phyloP scores from a whole-genome alignment of 2,329 filamentous ascomycete genomes.

The Cadophora luteo-olivacea region DNA sequence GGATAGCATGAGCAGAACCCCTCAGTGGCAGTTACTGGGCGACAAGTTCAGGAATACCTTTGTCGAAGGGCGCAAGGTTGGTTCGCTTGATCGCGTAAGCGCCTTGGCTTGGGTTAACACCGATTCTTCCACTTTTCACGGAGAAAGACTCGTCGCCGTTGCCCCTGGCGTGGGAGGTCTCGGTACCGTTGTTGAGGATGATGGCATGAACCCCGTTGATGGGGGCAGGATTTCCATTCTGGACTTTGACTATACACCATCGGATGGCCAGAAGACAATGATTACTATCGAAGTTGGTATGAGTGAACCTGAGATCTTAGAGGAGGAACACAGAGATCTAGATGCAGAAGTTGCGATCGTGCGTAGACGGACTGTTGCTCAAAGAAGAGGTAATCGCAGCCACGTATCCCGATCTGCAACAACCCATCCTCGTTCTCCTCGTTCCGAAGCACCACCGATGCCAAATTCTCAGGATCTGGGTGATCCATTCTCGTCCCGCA shows the following conservation, averaged over 20 bases:
- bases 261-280: conserved; percentile 61
- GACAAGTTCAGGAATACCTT: conserved; percentile 75
- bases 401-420: conserved; percentile 58
- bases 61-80: conserved; percentile 69
- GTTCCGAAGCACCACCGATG: conserved; percentile 36
- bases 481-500: conserved; percentile 31
- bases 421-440: conserved; percentile 40
- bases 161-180: conserved; percentile 71
- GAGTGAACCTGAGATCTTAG: conserved; percentile 70
- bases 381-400: conserved; percentile 56
- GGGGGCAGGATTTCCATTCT: conserved; percentile 75
- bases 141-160: conserved; percentile 70
- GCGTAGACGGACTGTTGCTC: conserved; percentile 73
- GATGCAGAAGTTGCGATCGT: conserved; percentile 82
- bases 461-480: conserved; percentile 33
- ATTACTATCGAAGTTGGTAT: conserved; percentile 78
- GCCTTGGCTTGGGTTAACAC: conserved; percentile 75
- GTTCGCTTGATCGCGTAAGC: conserved; percentile 69
- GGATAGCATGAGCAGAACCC: conserved; percentile 50
- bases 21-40: conserved; percentile 73
- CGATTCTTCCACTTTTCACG: conserved; percentile 54
- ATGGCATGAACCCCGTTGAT: conserved; percentile 77
- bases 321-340: conserved; percentile 76
- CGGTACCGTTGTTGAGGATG: conserved; percentile 65
- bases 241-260: conserved; percentile 72